Conservation (phyloP, 1,139 yeast genomes). For the Ashbya aceris region DNA sequence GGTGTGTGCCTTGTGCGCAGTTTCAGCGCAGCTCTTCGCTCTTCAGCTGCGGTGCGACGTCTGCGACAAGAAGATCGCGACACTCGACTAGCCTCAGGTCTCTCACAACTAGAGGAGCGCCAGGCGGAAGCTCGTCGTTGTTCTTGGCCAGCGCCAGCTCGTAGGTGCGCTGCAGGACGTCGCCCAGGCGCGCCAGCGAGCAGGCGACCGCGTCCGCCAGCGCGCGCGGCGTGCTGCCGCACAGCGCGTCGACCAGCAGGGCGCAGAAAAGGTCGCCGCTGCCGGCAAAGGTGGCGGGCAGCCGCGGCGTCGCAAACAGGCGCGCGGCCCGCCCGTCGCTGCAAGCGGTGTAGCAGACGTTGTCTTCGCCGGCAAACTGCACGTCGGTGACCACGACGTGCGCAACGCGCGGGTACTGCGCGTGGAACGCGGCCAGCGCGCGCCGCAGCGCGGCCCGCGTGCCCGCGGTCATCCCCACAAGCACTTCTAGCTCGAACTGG, state of each 20-base stretch:
- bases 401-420: constrained; percentile 40
- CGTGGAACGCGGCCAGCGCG: constrained; percentile 45
- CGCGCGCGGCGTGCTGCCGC: constrained; percentile 6
- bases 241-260: constrained; percentile 49
- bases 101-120: not conserved
- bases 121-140: not conserved
- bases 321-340: constrained; percentile 29
- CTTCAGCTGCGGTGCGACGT: not conserved
- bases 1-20: too few species aligned
- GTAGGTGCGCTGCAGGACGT: constrained; percentile 29
- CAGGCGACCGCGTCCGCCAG: constrained; percentile 24
- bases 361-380: constrained; percentile 23
- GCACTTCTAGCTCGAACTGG: constrained; percentile 76
- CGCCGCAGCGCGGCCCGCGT: constrained; percentile 34
- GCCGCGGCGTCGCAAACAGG: constrained; percentile 43
- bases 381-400: constrained; percentile 67
- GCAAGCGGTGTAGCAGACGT: constrained; percentile 44
- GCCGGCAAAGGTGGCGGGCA: constrained; percentile 77
- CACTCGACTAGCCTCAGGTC: not conserved
- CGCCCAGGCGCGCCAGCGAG: constrained; percentile 28
- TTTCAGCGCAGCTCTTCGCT: too few species aligned
- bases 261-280: constrained; percentile 91
- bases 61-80: not conserved
- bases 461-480: constrained; percentile 46
- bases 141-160: constrained; percentile 11